Evolutionary conservation across 495 filamentous ascomycete genomes (phyloP), one percentile per base, ranked within the genome.

Genomic region (Delitschia confertaspora): DNA sequence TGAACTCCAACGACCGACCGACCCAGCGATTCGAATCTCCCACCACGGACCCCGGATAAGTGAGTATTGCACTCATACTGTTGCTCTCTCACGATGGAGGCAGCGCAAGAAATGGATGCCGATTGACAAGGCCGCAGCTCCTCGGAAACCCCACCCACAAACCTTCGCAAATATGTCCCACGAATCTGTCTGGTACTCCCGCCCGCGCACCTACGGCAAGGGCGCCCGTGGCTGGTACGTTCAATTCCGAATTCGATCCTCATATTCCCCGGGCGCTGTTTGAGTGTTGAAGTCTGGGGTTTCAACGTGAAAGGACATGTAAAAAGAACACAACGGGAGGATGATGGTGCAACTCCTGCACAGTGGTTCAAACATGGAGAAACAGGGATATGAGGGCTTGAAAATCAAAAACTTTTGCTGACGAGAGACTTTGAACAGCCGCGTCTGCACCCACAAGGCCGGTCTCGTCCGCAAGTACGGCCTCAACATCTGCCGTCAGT

Each of bases 401-500:
- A 33, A 37, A 18, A 24, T 29, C n/a, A n/a, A n/a, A n/a, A 34
- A 42, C 22, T 26, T 2, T 44, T 31, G 52, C 42, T 49, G 40
- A 62, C 16, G 40, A 20, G 7, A 42, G 43, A 58, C 32, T 29
- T 20, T 39, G 6, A 6, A 72, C 59, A 91, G 88, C 82, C 88
- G 88, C 65, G 88, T 95, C 71, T 95, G 88, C 80, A 79, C 83
- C 55, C 86, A 95, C 81, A 74, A 73, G 62, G 88, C 86, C 57
- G 88, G 88, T 86, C 76, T 95, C 50, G 89, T 95, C 79, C 85
- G 88, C 75, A 95, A 95, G 73, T 95, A 95, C 75, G 88, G 88
- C 66, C 78, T 98, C 64, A 88, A 95, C 73, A 89, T 96, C 78
- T 95, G 89, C 83, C 84, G 88, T 78, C 88, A 98, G 73, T 96